Percentiles rank a stretch among this genome's conserved stretches.
phyloP scores from a whole-genome alignment of 1,284 basidiomycete genomes.

The Crucibulum cyathiforme region DNA sequence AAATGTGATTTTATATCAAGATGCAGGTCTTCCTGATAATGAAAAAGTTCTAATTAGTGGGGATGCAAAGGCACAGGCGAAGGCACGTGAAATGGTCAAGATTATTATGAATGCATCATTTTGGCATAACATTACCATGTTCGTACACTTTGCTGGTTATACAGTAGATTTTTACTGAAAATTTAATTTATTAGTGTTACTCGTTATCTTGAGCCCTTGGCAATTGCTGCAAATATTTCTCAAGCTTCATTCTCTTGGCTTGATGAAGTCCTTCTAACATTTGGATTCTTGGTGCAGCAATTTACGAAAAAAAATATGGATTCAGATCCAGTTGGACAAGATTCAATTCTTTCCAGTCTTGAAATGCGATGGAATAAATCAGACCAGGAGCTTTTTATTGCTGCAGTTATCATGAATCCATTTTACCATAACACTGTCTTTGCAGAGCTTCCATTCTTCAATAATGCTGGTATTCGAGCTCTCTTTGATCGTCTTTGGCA shows the following conservation, averaged over 20 bases:
- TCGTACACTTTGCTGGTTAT: constrained; percentile 12
- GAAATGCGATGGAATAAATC: constrained; percentile 46
- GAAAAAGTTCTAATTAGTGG: not conserved
- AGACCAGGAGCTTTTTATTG: constrained; percentile 51
- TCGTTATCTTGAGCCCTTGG: constrained; percentile 44
- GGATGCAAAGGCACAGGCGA: not conserved
- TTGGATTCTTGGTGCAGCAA: constrained; percentile 33
- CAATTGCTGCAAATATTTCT: constrained; percentile 44
- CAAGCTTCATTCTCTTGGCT: constrained; percentile 40
- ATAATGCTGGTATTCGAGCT: constrained; percentile 10
- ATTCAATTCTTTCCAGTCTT: constrained; percentile 39
- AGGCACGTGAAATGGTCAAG: not conserved
- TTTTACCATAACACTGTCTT: constrained; percentile 20
- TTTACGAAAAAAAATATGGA: constrained; percentile 15
- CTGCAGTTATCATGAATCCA: constrained; percentile 47
- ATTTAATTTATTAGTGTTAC: constrained; percentile 24
- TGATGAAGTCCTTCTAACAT: constrained; percentile 44
- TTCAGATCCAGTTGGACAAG: constrained; percentile 18
- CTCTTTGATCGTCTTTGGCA: constrained; percentile 23
- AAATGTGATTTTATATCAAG: not conserved
- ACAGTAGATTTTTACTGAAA: constrained; percentile 1
- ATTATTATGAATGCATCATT: not conserved
- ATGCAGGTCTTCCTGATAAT: not conserved
- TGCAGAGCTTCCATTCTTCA: constrained; percentile 3
- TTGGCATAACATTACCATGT: constrained; percentile 9